These are phyloP conservation scores for Boletellus sp. DNA, from an alignment of 768 basidiomycete species.

Conservation along the genomic window DNA sequence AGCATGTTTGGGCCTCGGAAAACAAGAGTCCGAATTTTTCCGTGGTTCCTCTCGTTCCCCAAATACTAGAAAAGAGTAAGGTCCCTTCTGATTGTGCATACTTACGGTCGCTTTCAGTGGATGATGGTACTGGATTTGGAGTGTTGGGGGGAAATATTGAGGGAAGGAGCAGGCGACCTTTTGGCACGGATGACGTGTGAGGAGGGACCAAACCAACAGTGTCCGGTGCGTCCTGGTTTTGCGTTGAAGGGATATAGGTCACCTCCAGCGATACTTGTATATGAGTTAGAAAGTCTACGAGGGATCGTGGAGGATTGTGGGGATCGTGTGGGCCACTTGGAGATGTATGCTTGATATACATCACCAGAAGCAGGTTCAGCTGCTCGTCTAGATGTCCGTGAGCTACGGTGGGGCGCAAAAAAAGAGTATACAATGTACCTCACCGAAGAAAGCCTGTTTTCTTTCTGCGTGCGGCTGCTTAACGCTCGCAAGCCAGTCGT, in stretches of 20 bases:
- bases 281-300: constrained; percentile 63
- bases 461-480: constrained; percentile 45
- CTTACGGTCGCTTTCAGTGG: constrained; percentile 66
- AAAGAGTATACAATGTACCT: constrained; percentile 25
- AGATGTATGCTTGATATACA: constrained; percentile 32
- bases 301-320: constrained; percentile 29
- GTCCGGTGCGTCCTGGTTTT: constrained; percentile 35
- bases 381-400: constrained; percentile 47
- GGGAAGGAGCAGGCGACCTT: constrained; percentile 44
- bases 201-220: constrained; percentile 46
- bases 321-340: constrained; percentile 30
- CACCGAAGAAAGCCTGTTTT: constrained; percentile 74
- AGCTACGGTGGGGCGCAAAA: constrained; percentile 12
- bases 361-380: constrained; percentile 44
- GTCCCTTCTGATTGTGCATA: constrained; percentile 81
- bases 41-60: constrained; percentile 56
- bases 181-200: constrained; percentile 45
- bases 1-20: constrained; percentile 54
- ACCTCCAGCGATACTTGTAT: constrained; percentile 79
- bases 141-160: constrained; percentile 80
- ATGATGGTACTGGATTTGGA: constrained; percentile 78
- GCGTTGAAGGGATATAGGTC: constrained; percentile 62
- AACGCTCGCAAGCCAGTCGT: constrained; percentile 55
- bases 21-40: constrained; percentile 62
- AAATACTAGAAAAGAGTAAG: constrained; percentile 62